Evolutionary conservation across 2,329 filamentous ascomycete species (phyloP).

Genomic region (Cladophialophora bantiana): DNA sequence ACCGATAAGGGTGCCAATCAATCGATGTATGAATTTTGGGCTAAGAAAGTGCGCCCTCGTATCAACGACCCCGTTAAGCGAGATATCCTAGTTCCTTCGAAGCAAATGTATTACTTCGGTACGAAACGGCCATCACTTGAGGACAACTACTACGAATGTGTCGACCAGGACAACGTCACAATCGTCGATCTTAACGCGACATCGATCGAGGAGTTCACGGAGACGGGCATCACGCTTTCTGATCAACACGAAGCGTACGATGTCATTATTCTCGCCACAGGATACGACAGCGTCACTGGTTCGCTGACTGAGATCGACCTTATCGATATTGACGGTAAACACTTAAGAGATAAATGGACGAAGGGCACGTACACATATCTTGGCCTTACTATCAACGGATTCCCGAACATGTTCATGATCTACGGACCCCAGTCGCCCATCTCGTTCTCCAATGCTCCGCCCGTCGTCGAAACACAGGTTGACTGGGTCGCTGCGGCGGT

Average conservation of each 20-base stretch:
- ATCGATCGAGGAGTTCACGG: conserved; percentile 50
- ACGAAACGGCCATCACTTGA: conserved; percentile 55
- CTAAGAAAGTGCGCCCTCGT: conserved; percentile 57
- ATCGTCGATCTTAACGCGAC: conserved; percentile 53
- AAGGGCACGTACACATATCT: conserved; percentile 48
- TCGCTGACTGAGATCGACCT: conserved; percentile 52
- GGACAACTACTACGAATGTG: conserved; percentile 45
- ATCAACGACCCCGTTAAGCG: conserved; percentile 57
- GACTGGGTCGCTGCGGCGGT: conserved; percentile 59
- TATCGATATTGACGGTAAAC: conserved; percentile 45
- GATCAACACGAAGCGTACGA: conserved; percentile 48
- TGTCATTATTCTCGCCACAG: conserved; percentile 45
- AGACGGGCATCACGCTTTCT: conserved; percentile 49
- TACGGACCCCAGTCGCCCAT: conserved; percentile 65
- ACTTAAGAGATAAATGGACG: conserved; percentile 47
- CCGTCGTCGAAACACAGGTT: conserved; percentile 62
- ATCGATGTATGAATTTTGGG: conserved; percentile 63
- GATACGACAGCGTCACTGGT: conserved; percentile 52
- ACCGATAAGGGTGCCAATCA: conserved; percentile 56
- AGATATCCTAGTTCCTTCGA: conserved; percentile 60
- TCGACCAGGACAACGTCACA: conserved; percentile 53
- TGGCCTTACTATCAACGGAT: conserved; percentile 49
- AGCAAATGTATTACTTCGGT: conserved; percentile 62
- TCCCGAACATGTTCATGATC: conserved; percentile 59
- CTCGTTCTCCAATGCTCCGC: conserved; percentile 62